Percentiles rank a stretch among this genome's conserved stretches.
These are phyloP conservation scores for Oryza rufipogon DNA, from an alignment of 176 grass and related monocot genomes.

Conservation along the genomic window DNA sequence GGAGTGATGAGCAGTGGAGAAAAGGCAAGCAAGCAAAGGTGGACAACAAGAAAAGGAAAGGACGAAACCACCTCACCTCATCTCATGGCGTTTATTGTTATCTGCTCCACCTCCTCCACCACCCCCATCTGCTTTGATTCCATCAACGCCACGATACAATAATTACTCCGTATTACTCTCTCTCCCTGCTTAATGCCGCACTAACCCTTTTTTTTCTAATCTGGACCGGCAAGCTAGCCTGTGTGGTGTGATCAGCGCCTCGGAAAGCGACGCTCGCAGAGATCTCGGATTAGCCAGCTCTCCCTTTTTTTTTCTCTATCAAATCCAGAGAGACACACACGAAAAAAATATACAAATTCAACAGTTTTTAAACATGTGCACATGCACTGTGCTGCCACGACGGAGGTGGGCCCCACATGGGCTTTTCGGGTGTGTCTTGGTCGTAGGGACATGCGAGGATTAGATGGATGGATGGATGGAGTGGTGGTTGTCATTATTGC, in stretches of 20 bases:
- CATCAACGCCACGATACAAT: neutral
- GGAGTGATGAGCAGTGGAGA: neutral
- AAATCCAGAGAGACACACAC: neutral
- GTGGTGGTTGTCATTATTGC: neutral
- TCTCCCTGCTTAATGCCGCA: neutral
- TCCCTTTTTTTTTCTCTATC: neutral
- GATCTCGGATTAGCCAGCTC: neutral
- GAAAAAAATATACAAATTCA: neutral
- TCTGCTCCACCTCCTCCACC: neutral
- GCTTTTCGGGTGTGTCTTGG: neutral
- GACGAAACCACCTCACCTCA: neutral
- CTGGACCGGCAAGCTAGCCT: neutral
- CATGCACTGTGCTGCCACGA: neutral
- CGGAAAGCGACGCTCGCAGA: neutral
- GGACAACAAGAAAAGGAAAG: neutral
- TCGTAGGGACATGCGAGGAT: neutral
- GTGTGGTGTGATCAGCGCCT: neutral
- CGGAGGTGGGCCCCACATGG: neutral
- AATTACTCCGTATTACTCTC: neutral
- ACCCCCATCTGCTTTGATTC: conserved; percentile 6
- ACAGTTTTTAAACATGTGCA: neutral
- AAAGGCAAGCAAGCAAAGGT: neutral
- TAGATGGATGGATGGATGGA: neutral
- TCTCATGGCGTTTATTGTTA: neutral
- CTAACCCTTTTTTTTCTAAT: neutral